Evolutionary conservation across 169 alveolate genomes (phyloP).

Genomic region (Perkinsus chesapeaki): DNA sequence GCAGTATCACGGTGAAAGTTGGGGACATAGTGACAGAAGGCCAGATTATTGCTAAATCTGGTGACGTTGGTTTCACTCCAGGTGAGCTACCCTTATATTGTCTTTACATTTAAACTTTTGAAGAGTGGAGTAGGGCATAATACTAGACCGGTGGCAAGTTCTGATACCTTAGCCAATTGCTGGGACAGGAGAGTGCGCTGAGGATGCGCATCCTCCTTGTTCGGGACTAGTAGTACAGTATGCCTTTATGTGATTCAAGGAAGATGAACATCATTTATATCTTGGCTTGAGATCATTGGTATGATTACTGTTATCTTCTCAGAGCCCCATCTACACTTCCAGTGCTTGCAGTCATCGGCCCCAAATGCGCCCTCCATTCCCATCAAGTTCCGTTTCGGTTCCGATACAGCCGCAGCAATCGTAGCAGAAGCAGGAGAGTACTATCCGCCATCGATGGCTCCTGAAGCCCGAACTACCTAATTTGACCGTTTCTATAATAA

Average conservation of each 20-base stretch:
- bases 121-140: no score
- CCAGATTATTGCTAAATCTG: not conserved
- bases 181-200: no score
- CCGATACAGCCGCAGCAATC: not conserved
- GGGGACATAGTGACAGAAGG: not conserved
- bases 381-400: not conserved
- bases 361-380: not conserved
- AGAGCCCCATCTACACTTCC: not conserved
- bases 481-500: not conserved
- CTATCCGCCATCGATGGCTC: not conserved
- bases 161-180: no score
- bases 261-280: no score
- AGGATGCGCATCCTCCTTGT: no score
- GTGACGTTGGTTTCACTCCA: not conserved
- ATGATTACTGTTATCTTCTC: not conserved
- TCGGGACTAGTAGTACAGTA: no score
- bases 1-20: not conserved
- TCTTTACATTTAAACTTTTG: no score
- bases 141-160: no score
- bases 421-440: not conserved
- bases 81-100: no score
- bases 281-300: no score
- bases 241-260: no score
- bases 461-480: not conserved
- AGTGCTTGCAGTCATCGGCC: not conserved